Evolutionary conservation across 345 rosid genomes (phyloP), one percentile per base, ranked within the genome.

Genomic region (Citropsis articulata): DNA sequence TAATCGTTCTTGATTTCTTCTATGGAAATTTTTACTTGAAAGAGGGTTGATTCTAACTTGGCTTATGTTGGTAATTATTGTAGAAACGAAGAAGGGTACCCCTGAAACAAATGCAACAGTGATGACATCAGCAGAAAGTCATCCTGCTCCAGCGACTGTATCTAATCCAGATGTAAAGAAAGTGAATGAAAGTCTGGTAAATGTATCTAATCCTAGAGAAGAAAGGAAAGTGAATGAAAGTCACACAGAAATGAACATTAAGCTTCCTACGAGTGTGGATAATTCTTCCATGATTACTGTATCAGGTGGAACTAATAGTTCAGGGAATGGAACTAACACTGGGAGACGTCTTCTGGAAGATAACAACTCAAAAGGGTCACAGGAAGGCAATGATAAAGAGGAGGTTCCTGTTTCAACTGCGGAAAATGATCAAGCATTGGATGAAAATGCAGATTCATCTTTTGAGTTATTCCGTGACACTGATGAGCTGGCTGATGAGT

Each of bases 401-500:
- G 86, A 85, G 77, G 83, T 27, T 82, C 88, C 72, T 35, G 87
- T 66, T 65, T 92, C 95, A 73, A 91, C 96, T 83, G 98, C 88
- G 77, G 94, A 94, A 84, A 97, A 97, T 79, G 92, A 86, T 64
- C 95, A 89, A 83, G 83, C 75, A 22, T 86, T 97, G 82, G 99
- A 91, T 82, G 97, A 84, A 60, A 98, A 94, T 63, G 99, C 99
- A 50, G 99, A 91, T 88, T 77, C 89, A 73, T 91, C 98, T 53
- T 97, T 97, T 84, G 98, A 94, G 73, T 84, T 97, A 77, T 88
- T 94, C 81, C 98, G 96, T 77, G 98, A 93, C 69, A 87, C 65
- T 82, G 97, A 97, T 56, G 99, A 97, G 86, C 89, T 94, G 80
- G 91, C 86, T 72, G 98, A 94, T 82, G 99, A 94, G 82, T 91